Conservation (phyloP, 192 early-diverging fungal genomes). For the Coemansia sp. region DNA sequence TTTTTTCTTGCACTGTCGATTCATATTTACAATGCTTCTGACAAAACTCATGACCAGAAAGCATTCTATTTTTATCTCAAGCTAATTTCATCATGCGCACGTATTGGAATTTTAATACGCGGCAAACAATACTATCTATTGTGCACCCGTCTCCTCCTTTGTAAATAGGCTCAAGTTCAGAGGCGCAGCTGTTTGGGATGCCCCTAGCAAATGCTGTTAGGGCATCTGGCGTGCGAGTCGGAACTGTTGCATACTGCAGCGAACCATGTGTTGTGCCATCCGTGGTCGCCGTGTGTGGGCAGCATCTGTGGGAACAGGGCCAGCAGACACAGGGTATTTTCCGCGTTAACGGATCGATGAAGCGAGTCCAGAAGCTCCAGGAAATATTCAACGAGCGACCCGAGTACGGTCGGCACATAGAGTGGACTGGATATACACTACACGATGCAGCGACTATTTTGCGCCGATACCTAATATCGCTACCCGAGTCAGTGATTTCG, state of each 20-base stretch:
- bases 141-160: slow-evolving; percentile 1
- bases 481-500: slow-evolving; percentile 74
- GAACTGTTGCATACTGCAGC: slow-evolving; percentile 23
- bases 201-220: slow-evolving; percentile 27
- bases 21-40: too few relatives aligned
- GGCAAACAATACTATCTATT: neutral
- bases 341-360: slow-evolving; percentile 70
- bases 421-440: slow-evolving; percentile 67
- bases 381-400: slow-evolving; percentile 63
- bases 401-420: slow-evolving; percentile 59
- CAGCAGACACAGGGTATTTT: slow-evolving; percentile 69
- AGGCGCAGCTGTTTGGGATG: slow-evolving; percentile 39
- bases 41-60: too few relatives aligned
- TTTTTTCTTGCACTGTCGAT: neutral
- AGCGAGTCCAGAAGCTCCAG: slow-evolving; percentile 68
- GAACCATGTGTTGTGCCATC: slow-evolving; percentile 50
- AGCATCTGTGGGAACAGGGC: slow-evolving; percentile 44
- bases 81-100: too few relatives aligned
- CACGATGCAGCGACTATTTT: slow-evolving; percentile 79
- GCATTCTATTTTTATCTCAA: too few relatives aligned
- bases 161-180: slow-evolving; percentile 7
- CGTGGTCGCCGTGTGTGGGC: slow-evolving; percentile 46
- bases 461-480: slow-evolving; percentile 65
- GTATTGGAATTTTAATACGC: too few relatives aligned
- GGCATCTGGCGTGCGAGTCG: slow-evolving; percentile 39